Evolutionary conservation across 2,329 filamentous ascomycete genomes (phyloP).

Genomic region (Polychaeton citri): DNA sequence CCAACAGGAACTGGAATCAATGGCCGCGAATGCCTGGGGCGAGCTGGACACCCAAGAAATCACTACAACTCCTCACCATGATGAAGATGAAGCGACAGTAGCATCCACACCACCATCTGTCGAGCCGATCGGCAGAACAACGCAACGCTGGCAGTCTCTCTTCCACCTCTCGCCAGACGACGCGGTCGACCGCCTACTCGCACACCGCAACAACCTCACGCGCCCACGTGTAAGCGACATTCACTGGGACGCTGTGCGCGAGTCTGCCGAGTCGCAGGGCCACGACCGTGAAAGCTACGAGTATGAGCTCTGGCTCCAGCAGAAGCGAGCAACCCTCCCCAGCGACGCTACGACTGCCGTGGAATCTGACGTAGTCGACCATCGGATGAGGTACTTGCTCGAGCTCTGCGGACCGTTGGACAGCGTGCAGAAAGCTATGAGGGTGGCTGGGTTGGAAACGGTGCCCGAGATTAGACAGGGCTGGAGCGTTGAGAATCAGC

Average conservation of each 20-base stretch:
- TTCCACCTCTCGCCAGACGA: conserved; percentile 21
- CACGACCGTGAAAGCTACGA: conserved; percentile 29
- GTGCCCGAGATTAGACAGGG: conserved; percentile 15
- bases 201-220: conserved; percentile 21
- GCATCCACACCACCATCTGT: not conserved
- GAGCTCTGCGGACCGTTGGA: conserved; percentile 17
- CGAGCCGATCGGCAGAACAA: conserved; percentile 13
- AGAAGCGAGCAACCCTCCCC: conserved; percentile 13
- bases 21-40: conserved; percentile 12
- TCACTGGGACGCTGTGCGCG: conserved; percentile 21
- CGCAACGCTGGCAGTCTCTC: conserved; percentile 22
- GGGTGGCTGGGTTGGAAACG: conserved; percentile 16
- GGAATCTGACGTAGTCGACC: conserved; percentile 4
- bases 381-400: conserved; percentile 14
- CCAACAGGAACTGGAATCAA: conserved; percentile 13
- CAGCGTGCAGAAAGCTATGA: conserved; percentile 14
- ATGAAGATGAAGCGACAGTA: not conserved
- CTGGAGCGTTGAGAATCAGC: conserved; percentile 12
- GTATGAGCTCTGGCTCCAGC: conserved; percentile 19
- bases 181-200: conserved; percentile 19
- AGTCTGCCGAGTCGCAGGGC: conserved; percentile 19
- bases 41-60: not conserved
- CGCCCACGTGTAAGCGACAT: conserved; percentile 22
- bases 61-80: not conserved
- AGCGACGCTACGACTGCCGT: conserved; percentile 8